Evolutionary conservation across 345 rosid species (phyloP), one percentile per base, ranked within the genome.

Genomic region (Excoecaria agallocha): DNA sequence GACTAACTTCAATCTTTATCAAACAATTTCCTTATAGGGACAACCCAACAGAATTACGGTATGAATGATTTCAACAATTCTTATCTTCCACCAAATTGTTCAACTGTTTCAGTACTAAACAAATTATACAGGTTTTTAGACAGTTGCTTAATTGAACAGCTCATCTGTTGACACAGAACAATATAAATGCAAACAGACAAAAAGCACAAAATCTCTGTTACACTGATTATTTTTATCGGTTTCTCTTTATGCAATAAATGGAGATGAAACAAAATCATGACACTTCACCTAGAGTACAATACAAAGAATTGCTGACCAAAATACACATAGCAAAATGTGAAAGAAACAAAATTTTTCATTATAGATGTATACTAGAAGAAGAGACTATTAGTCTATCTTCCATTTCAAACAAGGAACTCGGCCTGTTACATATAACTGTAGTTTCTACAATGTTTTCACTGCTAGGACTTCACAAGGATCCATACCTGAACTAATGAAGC

Each of bases 251-350:
- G 48, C 59, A 46, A 65, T 38, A 51, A 64, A 24, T n/a, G 66
- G 30, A 62, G 64, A 63, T 65, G 48, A 71, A 74, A 75, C 57
- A 54, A 54, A 76, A 56, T 45, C 50, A 22, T 35, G 17, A 74
- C 35, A 54, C 24, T 62, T 73, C 69, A 74, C 35, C 84, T 67
- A 76, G 75, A 64, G 70, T 22, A 74, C 68, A 68, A 63, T 73
- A 73, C 62, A 78, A 74, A 78, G 76, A 82, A 78, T 70, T 71
- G 66, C 77, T 55, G 65, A 68, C 52, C 62, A 10, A 70, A 38
- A 74, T 35, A 30, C 39, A 75, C 16, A 48, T 1, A 69, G 63
- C 70, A 74, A 64, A 61, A 43, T 43, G n/a, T 52, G 68, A 50
- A 37, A 11, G 12, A 39, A 64, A 66, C 30, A 50, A 58, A 20